Conservation (phyloP, 768 basidiomycete species). For the Termitomyces titanicus region DNA sequence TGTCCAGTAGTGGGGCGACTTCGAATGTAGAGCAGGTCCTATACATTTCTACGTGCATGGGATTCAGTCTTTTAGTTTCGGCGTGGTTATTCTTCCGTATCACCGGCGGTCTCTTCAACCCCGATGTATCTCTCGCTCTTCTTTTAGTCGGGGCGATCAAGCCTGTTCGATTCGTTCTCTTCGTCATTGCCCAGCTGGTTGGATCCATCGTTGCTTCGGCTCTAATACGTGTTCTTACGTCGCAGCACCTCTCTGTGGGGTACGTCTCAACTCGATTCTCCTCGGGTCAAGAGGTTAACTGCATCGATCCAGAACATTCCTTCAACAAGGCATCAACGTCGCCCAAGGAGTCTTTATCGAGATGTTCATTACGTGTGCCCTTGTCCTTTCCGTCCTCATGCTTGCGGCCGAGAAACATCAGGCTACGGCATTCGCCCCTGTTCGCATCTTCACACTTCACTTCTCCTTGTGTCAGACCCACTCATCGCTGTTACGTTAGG, state of each 20-base stretch:
- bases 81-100: slow-evolving; percentile 66
- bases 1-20: slow-evolving; percentile 17
- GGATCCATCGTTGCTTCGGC: slow-evolving; percentile 61
- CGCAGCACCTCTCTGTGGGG: slow-evolving; percentile 54
- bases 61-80: slow-evolving; percentile 56
- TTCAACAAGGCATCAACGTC: slow-evolving; percentile 41
- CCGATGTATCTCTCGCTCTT: slow-evolving; percentile 56
- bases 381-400: slow-evolving; percentile 68
- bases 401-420: slow-evolving; percentile 68
- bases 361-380: slow-evolving; percentile 61
- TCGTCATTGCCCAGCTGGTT: slow-evolving; percentile 55
- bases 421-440: slow-evolving; percentile 66
- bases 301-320: slow-evolving; percentile 37
- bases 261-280: slow-evolving; percentile 22
- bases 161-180: slow-evolving; percentile 55
- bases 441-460: slow-evolving; percentile 20
- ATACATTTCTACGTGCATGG: slow-evolving; percentile 60
- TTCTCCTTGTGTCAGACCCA: neutral
- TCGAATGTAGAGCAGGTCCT: slow-evolving; percentile 39
- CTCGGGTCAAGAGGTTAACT: slow-evolving; percentile 6
- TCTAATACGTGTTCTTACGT: slow-evolving; percentile 50
- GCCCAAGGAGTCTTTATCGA: slow-evolving; percentile 69
- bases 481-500: slow-evolving; percentile 25
- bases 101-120: slow-evolving; percentile 67
- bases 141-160: slow-evolving; percentile 52